Evolutionary conservation across 768 basidiomycete species (phyloP), one percentile per base, ranked within the genome.

Genomic region (Phaeolepiota aurea): DNA sequence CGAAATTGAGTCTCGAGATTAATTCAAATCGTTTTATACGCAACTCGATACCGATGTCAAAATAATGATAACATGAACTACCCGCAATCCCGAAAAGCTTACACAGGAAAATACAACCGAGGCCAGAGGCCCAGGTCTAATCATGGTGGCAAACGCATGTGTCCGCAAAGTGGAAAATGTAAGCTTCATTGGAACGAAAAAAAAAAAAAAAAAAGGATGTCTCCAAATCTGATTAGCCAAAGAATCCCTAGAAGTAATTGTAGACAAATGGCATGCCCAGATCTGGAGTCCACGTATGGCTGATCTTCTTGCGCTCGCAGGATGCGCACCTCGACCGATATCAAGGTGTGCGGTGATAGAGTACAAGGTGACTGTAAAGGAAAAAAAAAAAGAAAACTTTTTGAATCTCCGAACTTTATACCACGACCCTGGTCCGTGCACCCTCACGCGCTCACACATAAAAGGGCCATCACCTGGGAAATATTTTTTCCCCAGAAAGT

Each of bases 221-320:
- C 61, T 58, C 76, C 71, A 64, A 65, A 69, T 63, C 79, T 81
- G 81, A 84, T 84, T 83, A 75, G 69, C 78, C 81, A 68, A 67
- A 54, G 62, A 54, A 68, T 66, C 77, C 60, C 59, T 73, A 48
- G 53, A 48, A 48, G 50, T 46, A 50, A 53, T 44, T 53, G 53
- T 44, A 53, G 69, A 71, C 56, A 64, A 69, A 74, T 71, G 76
- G 71, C 78, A 82, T 80, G 81, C 81, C 81, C 80, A 83, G 79
- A 62, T 65, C 64, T 52, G 69, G 74, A 56, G 41, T 41, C 32
- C 25, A 33, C 19, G 48, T 44, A 46, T 49, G 44, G 43, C 68
- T 50, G 38, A 46, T 79, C 67, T 79, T 52, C 77, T 76, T 77
- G 68, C 43, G 61, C 45, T 57, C 55, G 32, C 38, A 32, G 23